Conservation (phyloP, 495 filamentous ascomycete genomes). For the Parmelia sp. region DNA sequence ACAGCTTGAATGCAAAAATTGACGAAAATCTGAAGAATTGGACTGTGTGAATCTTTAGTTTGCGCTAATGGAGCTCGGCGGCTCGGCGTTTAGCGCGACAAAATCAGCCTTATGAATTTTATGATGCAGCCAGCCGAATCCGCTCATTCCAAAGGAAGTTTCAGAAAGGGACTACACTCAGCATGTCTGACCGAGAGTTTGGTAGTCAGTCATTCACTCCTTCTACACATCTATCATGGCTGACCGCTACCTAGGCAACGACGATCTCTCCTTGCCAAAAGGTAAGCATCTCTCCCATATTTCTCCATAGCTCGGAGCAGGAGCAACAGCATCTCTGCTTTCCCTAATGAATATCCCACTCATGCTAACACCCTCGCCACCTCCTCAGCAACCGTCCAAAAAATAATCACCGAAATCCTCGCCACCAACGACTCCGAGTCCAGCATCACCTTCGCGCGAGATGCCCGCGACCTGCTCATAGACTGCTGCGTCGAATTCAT, state of each 20-base stretch:
- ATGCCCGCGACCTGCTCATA: conserved; percentile 89
- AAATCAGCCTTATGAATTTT: conserved; percentile 1
- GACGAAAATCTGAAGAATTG: not conserved
- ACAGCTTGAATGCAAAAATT: not conserved
- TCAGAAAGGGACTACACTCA: conserved; percentile 19
- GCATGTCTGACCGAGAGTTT: conserved; percentile 90
- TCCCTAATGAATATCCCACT: not conserved
- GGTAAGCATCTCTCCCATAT: conserved; percentile 43
- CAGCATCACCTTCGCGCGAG: conserved; percentile 76
- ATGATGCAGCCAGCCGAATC: not conserved
- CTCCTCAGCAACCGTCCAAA: conserved; percentile 81
- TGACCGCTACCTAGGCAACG: conserved; percentile 53
- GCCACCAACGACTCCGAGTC: conserved; percentile 45
- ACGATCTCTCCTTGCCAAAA: conserved; percentile 93
- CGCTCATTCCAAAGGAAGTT: not conserved
- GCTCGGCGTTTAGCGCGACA: not conserved
- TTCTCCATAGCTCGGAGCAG: not conserved
- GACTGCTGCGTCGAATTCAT: conserved; percentile 99
- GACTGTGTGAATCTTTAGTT: not conserved
- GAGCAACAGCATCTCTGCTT: not conserved
- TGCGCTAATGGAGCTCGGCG: not conserved
- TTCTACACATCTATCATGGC: conserved; percentile 9
- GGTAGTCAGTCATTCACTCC: conserved; percentile 48
- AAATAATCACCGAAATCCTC: conserved; percentile 93
- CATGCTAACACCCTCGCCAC: not conserved